Base-by-base conservation (phyloP, 129 eudicot genomes). In the Chrysanthemum makinoi region DNA sequence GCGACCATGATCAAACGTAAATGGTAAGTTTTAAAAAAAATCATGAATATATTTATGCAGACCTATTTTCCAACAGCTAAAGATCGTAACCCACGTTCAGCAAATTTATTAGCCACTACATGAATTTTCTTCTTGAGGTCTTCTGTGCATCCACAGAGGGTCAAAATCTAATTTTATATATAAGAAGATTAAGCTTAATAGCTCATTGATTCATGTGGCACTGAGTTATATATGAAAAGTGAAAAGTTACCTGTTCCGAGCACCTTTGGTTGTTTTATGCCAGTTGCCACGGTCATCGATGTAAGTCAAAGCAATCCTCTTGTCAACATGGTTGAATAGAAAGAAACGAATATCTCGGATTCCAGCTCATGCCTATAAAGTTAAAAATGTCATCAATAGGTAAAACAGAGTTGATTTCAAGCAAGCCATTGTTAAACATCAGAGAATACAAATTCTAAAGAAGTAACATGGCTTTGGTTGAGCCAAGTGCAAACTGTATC, bases 41-140 rank as follows among this genome's bases (percentile, higher is more conserved):
- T 43, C 35, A 22, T 19, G 50, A 39, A 54, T 30, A 30, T 30
- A 30, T 30, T 30, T 30, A 57, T 35, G 18, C 81, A 72, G 24
- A 89, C 96, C 94, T 90, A 95, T 81, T 87, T 81, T 50, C 84
- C 89, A 76, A 90, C 97, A 67, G 91, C 97, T 83, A 90, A 75
- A 60, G 97, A 90, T 18, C 97, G 85, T 62, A 90, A 77, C 69
- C 96, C 96, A 77, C 96, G 96, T 35, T 89, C 96, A 3, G 96
- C 96, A 43, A 83, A 89, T 74, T 90, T 90, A 58, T 90, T 95
- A 68, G 87, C 87, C 46, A 85, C 81, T 24, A 89, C 80, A 65
- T 90, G 97, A 77, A 87, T 95, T 77, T 87, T 90, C 77, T 82
- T 87, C 82, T 79, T 87, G 6, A 87, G 11, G 72, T 90, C 97